Base-by-base conservation (phyloP, 2,329 filamentous ascomycete genomes). In the Neonectria coccinea region DNA sequence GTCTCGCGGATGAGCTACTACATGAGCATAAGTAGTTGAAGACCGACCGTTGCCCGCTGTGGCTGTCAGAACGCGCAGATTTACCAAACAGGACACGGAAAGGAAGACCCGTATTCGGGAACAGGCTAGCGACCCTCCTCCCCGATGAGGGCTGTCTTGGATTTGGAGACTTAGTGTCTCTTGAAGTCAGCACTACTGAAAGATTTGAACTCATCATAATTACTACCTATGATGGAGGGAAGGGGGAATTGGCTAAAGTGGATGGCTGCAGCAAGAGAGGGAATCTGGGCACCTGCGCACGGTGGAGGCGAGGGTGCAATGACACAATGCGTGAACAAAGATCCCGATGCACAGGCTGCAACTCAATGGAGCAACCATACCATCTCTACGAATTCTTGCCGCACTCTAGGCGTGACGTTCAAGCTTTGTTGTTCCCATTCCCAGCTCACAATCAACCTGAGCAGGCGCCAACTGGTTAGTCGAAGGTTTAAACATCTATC, bases 1-100 rank as follows among this genome's bases (percentile, higher is more conserved):
- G 93, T 66, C 78, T 97, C 64, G 91, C 87, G 1, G 86, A 88
- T 56, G 93, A 97, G 77, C 79, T 97, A 68, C 69, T 59, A 62
- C 67, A 54, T 66, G 73, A 67, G 51, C 62, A 62, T 50, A 47
- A 47, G 27, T 67, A 61, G 65, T 41, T 50, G 31, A 16, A 18
- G 18, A 47, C 14, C 6, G 31, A 36, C 41, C 2, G 33, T 14
- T n/a, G 8, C 29, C 18, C 6, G 12, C 22, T 33, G 14, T 29
- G 12, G 50, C 27, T 22, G 20, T 27, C n/a, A 18, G 31, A 41
- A 22, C 14, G 6, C 22, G 6, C 45, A 1, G 14, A 22, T 48
- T 29, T 14, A 18, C 45, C 25, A 8, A n/a, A 27, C 14, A 27
- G 9, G 14, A 12, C 16, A 27, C 14, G 5, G n/a, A 12, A 27